Conservation (phyloP, 2,329 filamentous ascomycete genomes). For the Alternaria sp. region DNA sequence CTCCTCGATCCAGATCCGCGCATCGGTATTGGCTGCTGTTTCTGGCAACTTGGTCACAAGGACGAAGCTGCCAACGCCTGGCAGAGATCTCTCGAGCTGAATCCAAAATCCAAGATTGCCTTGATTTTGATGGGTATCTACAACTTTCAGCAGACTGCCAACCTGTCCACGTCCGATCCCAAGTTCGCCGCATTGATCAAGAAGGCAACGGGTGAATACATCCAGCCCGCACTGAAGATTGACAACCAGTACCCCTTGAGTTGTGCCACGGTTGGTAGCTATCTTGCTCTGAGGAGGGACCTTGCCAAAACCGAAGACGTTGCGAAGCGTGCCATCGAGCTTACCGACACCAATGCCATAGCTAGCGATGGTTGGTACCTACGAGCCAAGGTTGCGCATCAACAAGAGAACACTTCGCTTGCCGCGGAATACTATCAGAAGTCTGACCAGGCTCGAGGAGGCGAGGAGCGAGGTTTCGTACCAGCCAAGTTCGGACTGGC, state of each 20-base stretch:
- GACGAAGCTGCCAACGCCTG: constrained; percentile 90
- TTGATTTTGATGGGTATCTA: constrained; percentile 90
- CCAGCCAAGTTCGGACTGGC: constrained; percentile 95
- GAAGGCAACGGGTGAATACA: constrained; percentile 93
- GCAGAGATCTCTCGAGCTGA: constrained; percentile 85
- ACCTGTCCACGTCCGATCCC: constrained; percentile 81
- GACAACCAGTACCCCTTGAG: constrained; percentile 91
- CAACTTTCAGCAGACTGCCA: constrained; percentile 85
- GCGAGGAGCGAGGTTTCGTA: constrained; percentile 87
- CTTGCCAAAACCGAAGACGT: constrained; percentile 84
- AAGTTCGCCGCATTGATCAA: constrained; percentile 87
- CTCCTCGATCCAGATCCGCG: constrained; percentile 92
- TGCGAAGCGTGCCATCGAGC: constrained; percentile 91
- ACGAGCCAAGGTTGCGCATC: constrained; percentile 89
- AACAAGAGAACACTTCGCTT: constrained; percentile 74
- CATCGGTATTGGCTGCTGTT: constrained; percentile 94
- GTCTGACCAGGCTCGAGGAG: constrained; percentile 90
- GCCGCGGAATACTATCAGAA: constrained; percentile 88
- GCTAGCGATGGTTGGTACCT: constrained; percentile 98
- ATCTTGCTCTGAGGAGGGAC: constrained; percentile 85
- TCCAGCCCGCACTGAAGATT: constrained; percentile 90
- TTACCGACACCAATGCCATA: constrained; percentile 94
- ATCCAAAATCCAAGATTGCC: constrained; percentile 84
- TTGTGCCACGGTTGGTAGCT: constrained; percentile 87
- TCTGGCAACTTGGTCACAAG: constrained; percentile 96